phyloP scores from a whole-genome alignment of 148 eudicot genomes.

The Cornus controversa region DNA sequence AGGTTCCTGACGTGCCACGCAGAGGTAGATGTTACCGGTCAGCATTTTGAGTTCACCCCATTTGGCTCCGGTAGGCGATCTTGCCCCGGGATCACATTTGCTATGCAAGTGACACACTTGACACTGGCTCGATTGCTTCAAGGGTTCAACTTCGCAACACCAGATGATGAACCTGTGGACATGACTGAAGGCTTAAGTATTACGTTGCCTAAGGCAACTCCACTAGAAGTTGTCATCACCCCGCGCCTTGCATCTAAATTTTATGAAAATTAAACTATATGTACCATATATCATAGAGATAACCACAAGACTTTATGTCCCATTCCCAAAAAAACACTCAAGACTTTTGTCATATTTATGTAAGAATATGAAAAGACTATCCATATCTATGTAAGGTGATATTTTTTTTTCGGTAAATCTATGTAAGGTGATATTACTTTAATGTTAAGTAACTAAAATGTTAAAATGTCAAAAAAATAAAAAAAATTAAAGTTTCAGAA shows the following conservation, averaged over 20 bases:
- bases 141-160: conserved; percentile 22
- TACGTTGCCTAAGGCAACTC: conserved; percentile 24
- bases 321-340: no score
- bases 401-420: no score
- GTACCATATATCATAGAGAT: not conserved
- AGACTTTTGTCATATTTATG: no score
- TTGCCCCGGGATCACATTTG: conserved; percentile 36
- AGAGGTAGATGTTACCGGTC: conserved; percentile 17
- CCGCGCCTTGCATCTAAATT: conserved; percentile 20
- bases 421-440: no score
- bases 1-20: conserved; percentile 21
- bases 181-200: conserved; percentile 26
- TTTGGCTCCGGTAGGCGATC: conserved; percentile 38
- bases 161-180: conserved; percentile 16
- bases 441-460: no score
- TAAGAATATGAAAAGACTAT: no score
- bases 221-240: conserved; percentile 24
- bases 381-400: no score
- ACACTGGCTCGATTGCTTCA: conserved; percentile 33
- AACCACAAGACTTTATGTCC: no score
- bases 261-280: conserved; percentile 10
- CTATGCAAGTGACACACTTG: conserved; percentile 28
- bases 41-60: conserved; percentile 29
- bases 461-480: no score
- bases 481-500: no score